Base-by-base conservation (phyloP, 805 yeast genomes). In the Jamesozyma jinghongensis region DNA sequence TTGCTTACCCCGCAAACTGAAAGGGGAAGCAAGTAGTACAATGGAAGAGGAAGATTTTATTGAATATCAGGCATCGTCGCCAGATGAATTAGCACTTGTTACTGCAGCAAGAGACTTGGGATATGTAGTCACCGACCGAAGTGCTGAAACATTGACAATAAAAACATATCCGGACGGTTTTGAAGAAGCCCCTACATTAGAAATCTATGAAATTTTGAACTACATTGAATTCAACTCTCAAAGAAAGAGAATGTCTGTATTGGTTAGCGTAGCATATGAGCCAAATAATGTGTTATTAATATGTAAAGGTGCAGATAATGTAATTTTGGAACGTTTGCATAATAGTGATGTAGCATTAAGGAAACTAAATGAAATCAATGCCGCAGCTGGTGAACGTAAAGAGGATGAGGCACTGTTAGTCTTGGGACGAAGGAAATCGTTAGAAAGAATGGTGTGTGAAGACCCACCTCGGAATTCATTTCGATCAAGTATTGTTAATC, bases 81-180 rank as follows among this genome's bases (percentile, higher is more conserved):
- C 98, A 0, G 99, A 92, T 63, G 99, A 92, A 59, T 63, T 88
- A 37, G 98, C 99, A 0, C 66, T 92, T 25, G 90, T 92, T 3
- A 77, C 81, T 35, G 98, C 97, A 1, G 98, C 98, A 0, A 72
- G 95, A 50, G 98, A 92, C 56, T 70, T 92, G 70, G 99, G 99
- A 0, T 92, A 70, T 59, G 78, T 88, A n/a, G 83, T 88, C 6
- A 71, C 68, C 42, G 86, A 85, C 43, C 75, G 83, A 40, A 75
- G 75, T 44, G 76, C 75, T 35, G 74, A 73, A 43, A 59, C 65
- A 1, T 58, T 92, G 35, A 73, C 80, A 0, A 63, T 92, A 18
- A 79, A 88, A 50, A 75, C 86, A 0, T 92, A 81, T 57, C 97
- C 97, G 0, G 52, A 79, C 40, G 97, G 97, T 0, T 77, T 85